A percentile compares a stretch with the other conserved stretches of the same genome.
These are phyloP conservation scores for Aspergillus spinulosporus DNA, from an alignment of 2,329 filamentous ascomycete species.

Conservation along the genomic window DNA sequence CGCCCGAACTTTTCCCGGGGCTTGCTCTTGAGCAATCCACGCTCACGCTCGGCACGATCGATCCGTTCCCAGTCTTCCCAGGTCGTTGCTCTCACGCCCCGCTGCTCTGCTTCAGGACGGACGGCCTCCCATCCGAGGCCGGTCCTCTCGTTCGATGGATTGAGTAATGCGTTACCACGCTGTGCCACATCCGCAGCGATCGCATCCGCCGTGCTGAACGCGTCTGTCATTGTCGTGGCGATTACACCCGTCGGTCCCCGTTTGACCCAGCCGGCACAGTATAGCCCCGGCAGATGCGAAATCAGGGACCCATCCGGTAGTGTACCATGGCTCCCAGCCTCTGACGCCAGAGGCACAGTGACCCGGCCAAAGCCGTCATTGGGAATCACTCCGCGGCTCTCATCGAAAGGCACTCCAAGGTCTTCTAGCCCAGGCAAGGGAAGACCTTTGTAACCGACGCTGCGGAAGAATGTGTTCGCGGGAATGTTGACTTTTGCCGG, in stretches of 20 bases:
- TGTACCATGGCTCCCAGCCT: constrained; percentile 22
- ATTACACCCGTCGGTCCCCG: constrained; percentile 93
- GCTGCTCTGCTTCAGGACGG: constrained; percentile 57
- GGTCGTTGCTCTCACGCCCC: constrained; percentile 63
- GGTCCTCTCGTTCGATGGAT: constrained; percentile 41
- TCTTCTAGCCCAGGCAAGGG: constrained; percentile 71
- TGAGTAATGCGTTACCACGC: constrained; percentile 46
- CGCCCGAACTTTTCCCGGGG: constrained; percentile 67
- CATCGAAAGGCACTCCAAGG: constrained; percentile 76
- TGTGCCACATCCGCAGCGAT: constrained; percentile 73
- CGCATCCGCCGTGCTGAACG: constrained; percentile 82
- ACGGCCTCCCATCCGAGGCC: constrained; percentile 76
- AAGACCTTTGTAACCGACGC: constrained; percentile 89
- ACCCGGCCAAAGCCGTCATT: constrained; percentile 82
- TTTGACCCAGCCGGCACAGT: constrained; percentile 97
- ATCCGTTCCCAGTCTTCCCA: constrained; percentile 90
- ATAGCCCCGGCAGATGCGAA: constrained; percentile 67
- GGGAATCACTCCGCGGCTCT: constrained; percentile 69
- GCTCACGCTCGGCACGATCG: constrained; percentile 71
- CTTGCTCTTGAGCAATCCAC: constrained; percentile 69
- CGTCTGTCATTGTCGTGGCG: constrained; percentile 92
- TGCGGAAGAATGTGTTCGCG: constrained; percentile 78
- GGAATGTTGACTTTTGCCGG: constrained; percentile 53
- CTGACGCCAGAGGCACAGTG: constrained; percentile 38
- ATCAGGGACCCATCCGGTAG: constrained; percentile 43